Conservation (phyloP, 176 grass and related monocot species). For the Olyra latifolia region DNA sequence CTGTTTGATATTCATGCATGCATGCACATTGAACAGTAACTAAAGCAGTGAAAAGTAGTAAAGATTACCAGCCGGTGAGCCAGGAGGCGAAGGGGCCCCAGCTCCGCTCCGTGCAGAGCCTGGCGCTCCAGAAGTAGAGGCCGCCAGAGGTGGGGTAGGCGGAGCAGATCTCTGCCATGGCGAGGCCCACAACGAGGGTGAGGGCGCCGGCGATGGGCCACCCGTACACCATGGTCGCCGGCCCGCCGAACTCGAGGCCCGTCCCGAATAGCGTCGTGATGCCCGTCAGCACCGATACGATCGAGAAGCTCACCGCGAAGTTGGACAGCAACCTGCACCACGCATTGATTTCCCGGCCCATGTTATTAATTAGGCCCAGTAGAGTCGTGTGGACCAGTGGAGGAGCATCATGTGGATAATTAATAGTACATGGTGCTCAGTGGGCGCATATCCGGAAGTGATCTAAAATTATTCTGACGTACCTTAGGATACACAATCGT, state of each 20-base stretch:
- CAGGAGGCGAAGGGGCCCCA: constrained; percentile 86
- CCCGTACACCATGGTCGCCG: constrained; percentile 67
- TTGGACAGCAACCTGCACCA: constrained; percentile 59
- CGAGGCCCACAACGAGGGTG: constrained; percentile 64
- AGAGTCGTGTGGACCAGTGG: too few species aligned
- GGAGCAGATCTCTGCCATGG: constrained; percentile 95
- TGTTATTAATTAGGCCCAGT: too few species aligned
- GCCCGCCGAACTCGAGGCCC: constrained; percentile 72
- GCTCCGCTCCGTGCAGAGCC: constrained; percentile 35
- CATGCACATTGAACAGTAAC: too few species aligned
- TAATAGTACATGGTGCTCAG: too few species aligned
- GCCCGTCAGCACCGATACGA: constrained; percentile 85
- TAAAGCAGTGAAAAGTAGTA: background rate
- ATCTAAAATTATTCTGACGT: too few species aligned
- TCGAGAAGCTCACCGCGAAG: constrained; percentile 76
- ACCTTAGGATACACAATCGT: too few species aligned
- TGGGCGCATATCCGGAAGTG: too few species aligned
- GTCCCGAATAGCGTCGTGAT: constrained; percentile 80
- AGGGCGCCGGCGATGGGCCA: constrained; percentile 75
- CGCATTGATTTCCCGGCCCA: too few species aligned
- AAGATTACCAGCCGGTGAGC: constrained; percentile 71
- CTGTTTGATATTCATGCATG: background rate
- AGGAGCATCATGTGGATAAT: too few species aligned
- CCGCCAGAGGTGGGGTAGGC: constrained; percentile 84
- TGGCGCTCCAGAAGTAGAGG: constrained; percentile 89